Evolutionary conservation across 2,329 filamentous ascomycete species (phyloP), one percentile per base, ranked within the genome.

Genomic region (Scleromitrula shiraiana): DNA sequence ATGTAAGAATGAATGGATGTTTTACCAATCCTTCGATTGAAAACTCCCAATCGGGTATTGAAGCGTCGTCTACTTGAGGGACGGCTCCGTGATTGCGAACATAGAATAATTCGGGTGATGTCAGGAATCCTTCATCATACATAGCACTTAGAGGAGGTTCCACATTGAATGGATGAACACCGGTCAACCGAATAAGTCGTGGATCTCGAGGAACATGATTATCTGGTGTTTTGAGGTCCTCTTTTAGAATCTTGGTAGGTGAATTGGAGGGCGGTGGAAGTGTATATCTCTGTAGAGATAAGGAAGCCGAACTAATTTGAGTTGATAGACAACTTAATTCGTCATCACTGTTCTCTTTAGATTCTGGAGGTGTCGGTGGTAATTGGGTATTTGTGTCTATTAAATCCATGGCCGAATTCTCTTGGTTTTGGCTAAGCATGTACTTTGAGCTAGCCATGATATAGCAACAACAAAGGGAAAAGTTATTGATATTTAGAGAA

Each of bases 51-150:
- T 84, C 76, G 35, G 82, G 75, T 50, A 88, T 80, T 4, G 86
- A 80, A 20, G 78, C 71, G 54, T 94, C 86, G 7, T 75, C 72
- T 15, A 93, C 85, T 47, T 77, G 70, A 1, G 89, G 90, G 7
- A 95, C 89, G 0, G 80, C 71, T 12, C 90, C 90, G 70, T 96
- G 90, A 60, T 95, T 96, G 29, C 90, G 75, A 7, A 96, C 90
- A 64, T 94, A 96, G 67, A 95, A 93, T 1, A 96, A 71, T 58
- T 95, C 85, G 10, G 88, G 85, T 32, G 83, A 87, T 1, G 89
- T 96, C 30, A 96, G 70, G 62, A 95, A 95, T 0, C 90, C 88
- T 69, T 77, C 71, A 38, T 91, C 76, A 65, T 82, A 95, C 1
- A 95, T 71, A 14, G 81, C 80, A 46, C 79, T 86, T 7, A 96